Evolutionary conservation across 1,139 yeast species (phyloP).

Genomic region (Geotrichum reessii): DNA sequence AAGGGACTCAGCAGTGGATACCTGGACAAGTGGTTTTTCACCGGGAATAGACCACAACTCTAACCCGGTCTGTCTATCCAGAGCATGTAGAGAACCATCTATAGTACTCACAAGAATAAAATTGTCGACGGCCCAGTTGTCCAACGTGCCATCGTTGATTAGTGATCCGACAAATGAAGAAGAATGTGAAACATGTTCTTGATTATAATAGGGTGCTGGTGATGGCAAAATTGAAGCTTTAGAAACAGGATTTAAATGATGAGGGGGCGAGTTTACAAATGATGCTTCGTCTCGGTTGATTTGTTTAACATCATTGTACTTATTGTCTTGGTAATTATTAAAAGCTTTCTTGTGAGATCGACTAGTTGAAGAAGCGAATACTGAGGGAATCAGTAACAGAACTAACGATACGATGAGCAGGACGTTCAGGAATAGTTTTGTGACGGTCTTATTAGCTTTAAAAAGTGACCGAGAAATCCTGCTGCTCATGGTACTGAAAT

Average conservation of each 20-base stretch:
- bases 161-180: slow-evolving; percentile 7
- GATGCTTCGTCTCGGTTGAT: neutral
- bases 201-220: neutral
- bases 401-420: neutral
- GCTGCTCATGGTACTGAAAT: neutral
- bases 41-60: slow-evolving; percentile 69
- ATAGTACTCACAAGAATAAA: slow-evolving; percentile 70
- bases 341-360: neutral
- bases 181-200: neutral
- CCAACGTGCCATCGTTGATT: slow-evolving; percentile 31
- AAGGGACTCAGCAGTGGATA: slow-evolving; percentile 29
- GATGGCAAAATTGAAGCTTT: neutral
- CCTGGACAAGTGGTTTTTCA: slow-evolving; percentile 36
- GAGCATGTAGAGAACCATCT: slow-evolving; percentile 83
- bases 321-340: neutral
- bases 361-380: neutral
- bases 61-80: slow-evolving; percentile 71
- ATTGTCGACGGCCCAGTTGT: slow-evolving; percentile 56
- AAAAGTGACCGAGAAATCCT: neutral
- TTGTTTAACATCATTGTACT: neutral
- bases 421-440: neutral
- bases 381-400: neutral
- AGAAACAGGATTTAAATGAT: neutral
- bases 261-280: neutral
- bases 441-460: neutral